These are phyloP conservation scores for Lactarius deliciosus DNA, from an alignment of 768 basidiomycete genomes.

Conservation along the genomic window DNA sequence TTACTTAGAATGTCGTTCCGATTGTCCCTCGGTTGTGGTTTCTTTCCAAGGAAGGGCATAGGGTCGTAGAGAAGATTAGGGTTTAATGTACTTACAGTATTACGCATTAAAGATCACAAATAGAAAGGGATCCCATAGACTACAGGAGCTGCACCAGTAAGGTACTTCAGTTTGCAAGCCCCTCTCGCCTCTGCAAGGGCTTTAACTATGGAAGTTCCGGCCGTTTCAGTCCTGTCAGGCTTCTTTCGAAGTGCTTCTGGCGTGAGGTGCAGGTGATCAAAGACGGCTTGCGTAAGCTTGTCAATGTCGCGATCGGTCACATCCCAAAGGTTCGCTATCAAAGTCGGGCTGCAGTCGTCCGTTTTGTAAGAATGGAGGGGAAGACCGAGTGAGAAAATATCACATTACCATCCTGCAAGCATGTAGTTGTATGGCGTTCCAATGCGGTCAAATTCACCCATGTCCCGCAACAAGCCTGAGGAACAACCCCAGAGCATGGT, in stretches of 20 bases:
- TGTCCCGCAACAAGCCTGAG: slow-evolving; percentile 81
- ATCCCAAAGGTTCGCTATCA: slow-evolving; percentile 97
- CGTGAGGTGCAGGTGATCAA: slow-evolving; percentile 64
- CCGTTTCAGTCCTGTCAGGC: slow-evolving; percentile 27
- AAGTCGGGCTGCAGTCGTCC: slow-evolving; percentile 57
- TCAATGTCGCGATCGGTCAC: slow-evolving; percentile 98
- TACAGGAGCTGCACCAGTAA: slow-evolving; percentile 93
- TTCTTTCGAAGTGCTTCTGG: slow-evolving; percentile 33
- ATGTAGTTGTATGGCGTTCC: slow-evolving; percentile 96
- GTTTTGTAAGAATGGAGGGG: not conserved
- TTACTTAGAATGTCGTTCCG: not conserved
- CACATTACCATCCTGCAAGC: slow-evolving; percentile 91
- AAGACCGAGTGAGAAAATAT: slow-evolving; percentile 1
- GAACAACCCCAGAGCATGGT: slow-evolving; percentile 99
- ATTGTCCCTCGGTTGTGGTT: not conserved
- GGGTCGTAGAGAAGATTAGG: not conserved
- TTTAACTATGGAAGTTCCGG: slow-evolving; percentile 53
- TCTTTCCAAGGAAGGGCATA: not conserved
- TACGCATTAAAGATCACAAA: slow-evolving; percentile 40
- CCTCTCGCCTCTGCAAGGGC: slow-evolving; percentile 82
- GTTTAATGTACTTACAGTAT: not conserved
- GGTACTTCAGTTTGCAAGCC: slow-evolving; percentile 83
- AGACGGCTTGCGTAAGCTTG: slow-evolving; percentile 82
- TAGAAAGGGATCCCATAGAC: slow-evolving; percentile 96
- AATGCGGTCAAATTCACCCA: slow-evolving; percentile 90